Base-by-base conservation (phyloP, 176 grass and related monocot species). In the Musa acuminata region DNA sequence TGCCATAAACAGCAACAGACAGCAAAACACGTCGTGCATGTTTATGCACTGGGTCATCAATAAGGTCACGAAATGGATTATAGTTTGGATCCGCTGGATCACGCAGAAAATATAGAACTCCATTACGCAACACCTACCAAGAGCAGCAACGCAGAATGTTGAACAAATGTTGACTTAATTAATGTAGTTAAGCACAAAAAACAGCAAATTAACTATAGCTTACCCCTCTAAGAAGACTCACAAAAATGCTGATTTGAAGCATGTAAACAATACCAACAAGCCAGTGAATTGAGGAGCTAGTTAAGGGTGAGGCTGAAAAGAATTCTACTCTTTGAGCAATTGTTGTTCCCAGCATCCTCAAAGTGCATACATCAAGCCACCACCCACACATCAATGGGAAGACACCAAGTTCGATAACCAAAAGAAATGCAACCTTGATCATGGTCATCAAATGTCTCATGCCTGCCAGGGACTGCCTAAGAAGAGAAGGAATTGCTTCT, bases 1-100 rank as follows among this genome's bases (percentile, higher is more conserved):
- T 95, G 67, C 96, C 96, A 84, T 99, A 99, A 48, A 99, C 91
- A 58, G 88, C 96, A 70, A 99, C 91, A 68, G 96, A 99, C 43
- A 99, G 77, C 69, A 99, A 82, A 69, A 99, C 96, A 72, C 96
- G 81, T 1, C 95, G 83, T 3, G 93, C 93, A 86, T 97, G 93
- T 75, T 97, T 97, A 81, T 90, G 87, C 66, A 97, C 87, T 51
- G 93, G 93, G 78, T 93, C 93, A 57, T 97, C 93, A 74, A 97
- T 97, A 70, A 97, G 83, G 62, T 97, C 93, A 65, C 90, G 82
- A 72, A 97, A 97, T 0, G 93, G 93, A 80, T 97, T 97, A 75
- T 97, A 97, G 70, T 97, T 93, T 72, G 93, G 93, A 97, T 97
- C 93, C n/a, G 93, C 93, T 52, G 93, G 93, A 65, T 97, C 93